Conservation (phyloP, 257 asterid species). For the Jacaranda copaia region DNA sequence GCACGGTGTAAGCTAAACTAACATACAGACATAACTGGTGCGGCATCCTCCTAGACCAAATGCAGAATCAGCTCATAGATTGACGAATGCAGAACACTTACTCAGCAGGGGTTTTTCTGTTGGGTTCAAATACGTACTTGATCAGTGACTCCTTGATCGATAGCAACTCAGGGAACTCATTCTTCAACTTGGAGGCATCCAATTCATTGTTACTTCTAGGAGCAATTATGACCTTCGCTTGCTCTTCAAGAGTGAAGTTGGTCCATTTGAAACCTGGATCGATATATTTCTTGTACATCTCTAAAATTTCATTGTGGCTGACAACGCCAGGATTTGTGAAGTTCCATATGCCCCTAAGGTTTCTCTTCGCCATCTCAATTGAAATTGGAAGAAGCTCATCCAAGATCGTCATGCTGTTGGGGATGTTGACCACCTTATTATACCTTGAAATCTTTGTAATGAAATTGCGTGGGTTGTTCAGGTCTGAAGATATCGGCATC, state of each 20-base stretch:
- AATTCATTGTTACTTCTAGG: slow-evolving; percentile 88
- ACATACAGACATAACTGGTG: slow-evolving; percentile 25
- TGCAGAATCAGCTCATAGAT: slow-evolving; percentile 33
- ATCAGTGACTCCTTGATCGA: slow-evolving; percentile 87
- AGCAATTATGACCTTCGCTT: slow-evolving; percentile 95
- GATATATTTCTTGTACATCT: slow-evolving; percentile 90
- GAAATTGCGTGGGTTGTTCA: slow-evolving; percentile 92
- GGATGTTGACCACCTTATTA: slow-evolving; percentile 90
- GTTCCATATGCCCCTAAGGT: slow-evolving; percentile 92
- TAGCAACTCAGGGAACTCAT: slow-evolving; percentile 86
- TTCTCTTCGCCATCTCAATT: slow-evolving; percentile 95
- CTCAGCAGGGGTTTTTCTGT: slow-evolving; percentile 66
- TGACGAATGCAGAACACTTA: slow-evolving; percentile 23
- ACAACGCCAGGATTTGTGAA: slow-evolving; percentile 95
- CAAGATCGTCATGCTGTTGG: slow-evolving; percentile 98
- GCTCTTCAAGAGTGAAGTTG: slow-evolving; percentile 96
- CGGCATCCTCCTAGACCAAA: slow-evolving; percentile 30
- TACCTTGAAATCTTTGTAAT: slow-evolving; percentile 87
- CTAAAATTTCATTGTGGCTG: slow-evolving; percentile 91
- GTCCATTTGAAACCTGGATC: slow-evolving; percentile 67
- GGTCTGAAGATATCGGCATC: slow-evolving; percentile 95
- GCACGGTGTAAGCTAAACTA: slow-evolving; percentile 37
- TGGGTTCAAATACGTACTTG: slow-evolving; percentile 87
- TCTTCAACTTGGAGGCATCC: slow-evolving; percentile 89
- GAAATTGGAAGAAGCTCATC: slow-evolving; percentile 97